A percentile compares a stretch with the other conserved stretches of the same genome.
phyloP scores from a whole-genome alignment of 164 flowering plant genomes.

The Pachysandra terminalis region DNA sequence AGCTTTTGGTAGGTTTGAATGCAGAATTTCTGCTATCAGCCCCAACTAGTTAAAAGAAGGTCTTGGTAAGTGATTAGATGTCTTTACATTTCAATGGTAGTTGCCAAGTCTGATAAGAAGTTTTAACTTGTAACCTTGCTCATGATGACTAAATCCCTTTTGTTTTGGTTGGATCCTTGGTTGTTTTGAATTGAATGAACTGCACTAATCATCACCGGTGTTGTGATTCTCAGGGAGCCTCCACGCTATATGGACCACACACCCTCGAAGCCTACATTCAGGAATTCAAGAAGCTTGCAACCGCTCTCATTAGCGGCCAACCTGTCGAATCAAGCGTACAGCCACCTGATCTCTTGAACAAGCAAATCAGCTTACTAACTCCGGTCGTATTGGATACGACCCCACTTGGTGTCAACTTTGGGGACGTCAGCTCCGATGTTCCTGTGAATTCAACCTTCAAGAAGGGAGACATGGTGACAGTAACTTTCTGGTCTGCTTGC shows the following conservation, averaged over 20 bases:
- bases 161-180: too few species aligned
- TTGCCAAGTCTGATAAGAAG: too few species aligned
- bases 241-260: constrained; percentile 90
- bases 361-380: constrained; percentile 77
- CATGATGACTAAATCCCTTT: not conserved
- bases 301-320: constrained; percentile 50
- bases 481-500: constrained; percentile 88
- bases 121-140: not conserved
- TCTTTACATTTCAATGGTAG: too few species aligned
- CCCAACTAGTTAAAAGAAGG: too few species aligned
- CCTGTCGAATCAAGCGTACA: constrained; percentile 53
- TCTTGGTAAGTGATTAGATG: too few species aligned
- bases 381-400: constrained; percentile 77
- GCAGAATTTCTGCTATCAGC: too few species aligned
- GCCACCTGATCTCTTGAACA: constrained; percentile 86
- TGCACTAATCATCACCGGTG: not conserved
- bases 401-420: constrained; percentile 70
- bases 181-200: not conserved
- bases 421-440: constrained; percentile 65
- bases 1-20: too few species aligned
- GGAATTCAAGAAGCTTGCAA: constrained; percentile 84
- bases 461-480: constrained; percentile 60
- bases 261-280: constrained; percentile 92
- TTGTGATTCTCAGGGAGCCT: constrained; percentile 66
- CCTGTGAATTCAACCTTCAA: constrained; percentile 71